Conservation (phyloP, 257 asterid species). For the Nicotiana obtusifolia region DNA sequence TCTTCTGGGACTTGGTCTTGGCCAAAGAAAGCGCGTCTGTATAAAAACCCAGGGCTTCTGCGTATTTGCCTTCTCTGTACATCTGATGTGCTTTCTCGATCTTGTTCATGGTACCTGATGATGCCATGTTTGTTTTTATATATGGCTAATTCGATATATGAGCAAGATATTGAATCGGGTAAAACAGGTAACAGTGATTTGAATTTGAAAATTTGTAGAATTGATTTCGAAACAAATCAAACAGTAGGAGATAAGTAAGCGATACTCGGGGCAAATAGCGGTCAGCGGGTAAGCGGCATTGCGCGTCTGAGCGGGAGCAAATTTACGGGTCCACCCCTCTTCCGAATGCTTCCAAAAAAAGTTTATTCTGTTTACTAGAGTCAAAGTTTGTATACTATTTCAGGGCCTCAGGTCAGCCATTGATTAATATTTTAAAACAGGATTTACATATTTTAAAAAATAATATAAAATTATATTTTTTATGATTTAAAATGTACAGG, state of each 20-base stretch:
- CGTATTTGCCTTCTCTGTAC: conserved; percentile 83
- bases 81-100: conserved; percentile 90
- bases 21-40: conserved; percentile 89
- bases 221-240: not conserved
- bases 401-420: no score
- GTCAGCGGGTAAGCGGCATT: not conserved
- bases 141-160: not conserved
- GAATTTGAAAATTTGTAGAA: not conserved
- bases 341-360: not conserved
- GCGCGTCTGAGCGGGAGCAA: not conserved
- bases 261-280: not conserved
- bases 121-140: conserved; percentile 46
- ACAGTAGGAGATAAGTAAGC: not conserved
- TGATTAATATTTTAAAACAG: no score
- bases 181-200: not conserved
- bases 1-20: conserved; percentile 72
- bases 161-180: not conserved
- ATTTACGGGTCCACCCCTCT: not conserved
- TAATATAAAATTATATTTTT: no score
- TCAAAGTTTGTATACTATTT: no score
- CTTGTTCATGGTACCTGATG: conserved; percentile 53
- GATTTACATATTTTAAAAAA: no score
- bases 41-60: conserved; percentile 70
- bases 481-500: no score
- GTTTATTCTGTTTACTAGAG: no score